These are phyloP conservation scores for Nigrograna mackinnonii DNA, from an alignment of 2,329 filamentous ascomycete genomes.

Conservation along the genomic window DNA sequence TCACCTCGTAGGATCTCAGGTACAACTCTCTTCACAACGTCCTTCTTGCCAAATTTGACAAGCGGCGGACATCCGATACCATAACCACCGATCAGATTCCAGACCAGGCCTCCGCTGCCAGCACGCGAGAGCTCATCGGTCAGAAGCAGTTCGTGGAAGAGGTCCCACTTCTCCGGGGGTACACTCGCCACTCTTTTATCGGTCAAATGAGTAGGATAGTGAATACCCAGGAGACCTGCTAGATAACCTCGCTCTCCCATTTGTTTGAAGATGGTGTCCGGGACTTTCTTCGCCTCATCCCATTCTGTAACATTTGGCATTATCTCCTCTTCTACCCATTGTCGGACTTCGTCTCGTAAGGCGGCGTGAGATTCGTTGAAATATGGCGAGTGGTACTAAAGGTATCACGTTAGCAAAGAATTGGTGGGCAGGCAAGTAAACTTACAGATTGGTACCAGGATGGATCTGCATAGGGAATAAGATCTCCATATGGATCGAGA, in stretches of 20 bases:
- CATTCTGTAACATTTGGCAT: slow-evolving; percentile 93
- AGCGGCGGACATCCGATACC: slow-evolving; percentile 92
- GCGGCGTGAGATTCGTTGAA: slow-evolving; percentile 93
- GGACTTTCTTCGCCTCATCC: slow-evolving; percentile 93
- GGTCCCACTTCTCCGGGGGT: slow-evolving; percentile 87
- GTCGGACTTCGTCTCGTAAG: slow-evolving; percentile 84
- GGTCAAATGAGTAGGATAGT: slow-evolving; percentile 78
- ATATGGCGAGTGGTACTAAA: slow-evolving; percentile 91
- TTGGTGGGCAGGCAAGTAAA: slow-evolving; percentile 28
- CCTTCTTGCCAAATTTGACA: slow-evolving; percentile 87
- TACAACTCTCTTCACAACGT: slow-evolving; percentile 82
- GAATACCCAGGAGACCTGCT: slow-evolving; percentile 83
- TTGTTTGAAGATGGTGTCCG: slow-evolving; percentile 87
- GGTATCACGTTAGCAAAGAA: slow-evolving; percentile 2
- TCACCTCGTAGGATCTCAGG: slow-evolving; percentile 88
- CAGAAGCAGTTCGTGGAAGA: slow-evolving; percentile 95
- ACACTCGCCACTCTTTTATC: slow-evolving; percentile 76
- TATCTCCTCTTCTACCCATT: slow-evolving; percentile 88
- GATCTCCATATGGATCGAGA: slow-evolving; percentile 80
- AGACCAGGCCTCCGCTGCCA: slow-evolving; percentile 90
- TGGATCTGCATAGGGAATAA: slow-evolving; percentile 91
- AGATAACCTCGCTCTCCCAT: slow-evolving; percentile 94
- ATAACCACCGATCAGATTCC: slow-evolving; percentile 96
- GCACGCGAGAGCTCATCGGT: slow-evolving; percentile 92
- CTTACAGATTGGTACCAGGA: slow-evolving; percentile 92